phyloP scores from a whole-genome alignment of 169 alveolate species.

The Cryptosporidium felis region DNA sequence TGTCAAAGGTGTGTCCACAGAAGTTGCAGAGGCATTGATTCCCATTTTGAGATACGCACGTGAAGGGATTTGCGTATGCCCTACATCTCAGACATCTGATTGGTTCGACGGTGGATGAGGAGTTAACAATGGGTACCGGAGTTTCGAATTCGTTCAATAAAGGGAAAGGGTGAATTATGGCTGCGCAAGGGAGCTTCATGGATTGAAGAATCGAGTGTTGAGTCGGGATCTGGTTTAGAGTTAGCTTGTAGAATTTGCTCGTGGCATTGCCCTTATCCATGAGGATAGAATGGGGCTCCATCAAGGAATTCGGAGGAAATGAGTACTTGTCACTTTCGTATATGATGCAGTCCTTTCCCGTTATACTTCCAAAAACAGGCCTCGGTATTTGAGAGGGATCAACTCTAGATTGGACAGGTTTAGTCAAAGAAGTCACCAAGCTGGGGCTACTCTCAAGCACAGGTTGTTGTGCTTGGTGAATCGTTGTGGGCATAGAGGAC shows the following conservation, averaged over 20 bases:
- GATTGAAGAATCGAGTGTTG: constrained; percentile 63
- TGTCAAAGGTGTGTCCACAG: constrained; percentile 75
- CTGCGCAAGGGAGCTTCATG: constrained; percentile 67
- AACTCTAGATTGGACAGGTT: constrained; percentile 65
- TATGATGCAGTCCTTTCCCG: constrained; percentile 37
- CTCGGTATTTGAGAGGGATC: constrained; percentile 70
- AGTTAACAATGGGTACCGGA: constrained; percentile 55
- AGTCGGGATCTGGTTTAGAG: constrained; percentile 61
- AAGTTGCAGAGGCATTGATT: constrained; percentile 76
- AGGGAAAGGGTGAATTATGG: constrained; percentile 64
- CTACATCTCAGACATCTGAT: constrained; percentile 76
- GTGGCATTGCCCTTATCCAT: constrained; percentile 67
- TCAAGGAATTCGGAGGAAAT: constrained; percentile 39
- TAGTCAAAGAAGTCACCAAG: constrained; percentile 47
- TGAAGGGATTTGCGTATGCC: constrained; percentile 76
- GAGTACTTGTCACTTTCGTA: constrained; percentile 63
- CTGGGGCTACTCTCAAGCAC: not conserved
- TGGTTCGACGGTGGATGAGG: constrained; percentile 55
- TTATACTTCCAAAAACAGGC: constrained; percentile 49
- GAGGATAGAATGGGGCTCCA: constrained; percentile 8
- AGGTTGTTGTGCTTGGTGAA: not conserved
- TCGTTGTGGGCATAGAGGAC: too few species aligned
- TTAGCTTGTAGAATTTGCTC: constrained; percentile 31
- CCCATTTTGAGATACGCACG: constrained; percentile 74
- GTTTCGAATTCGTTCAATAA: constrained; percentile 25